Evolutionary conservation across 352 stramenopile species (phyloP).

Genomic region (Pseudoperonospora humuli): DNA sequence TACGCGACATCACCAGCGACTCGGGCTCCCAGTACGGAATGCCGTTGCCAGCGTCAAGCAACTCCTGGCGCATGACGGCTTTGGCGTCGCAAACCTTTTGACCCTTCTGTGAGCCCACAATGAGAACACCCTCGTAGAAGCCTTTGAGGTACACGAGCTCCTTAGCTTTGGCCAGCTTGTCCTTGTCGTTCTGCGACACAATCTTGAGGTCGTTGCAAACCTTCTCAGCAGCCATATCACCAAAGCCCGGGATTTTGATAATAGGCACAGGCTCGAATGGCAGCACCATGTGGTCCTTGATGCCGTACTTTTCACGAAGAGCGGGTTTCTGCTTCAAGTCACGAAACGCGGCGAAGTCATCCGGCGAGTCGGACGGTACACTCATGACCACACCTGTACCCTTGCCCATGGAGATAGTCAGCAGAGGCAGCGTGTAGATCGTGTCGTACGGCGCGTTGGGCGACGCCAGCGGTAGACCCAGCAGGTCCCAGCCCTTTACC

Average conservation of each 20-base stretch:
- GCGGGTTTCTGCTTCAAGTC: slow-evolving; percentile 98
- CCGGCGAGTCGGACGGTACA: slow-evolving; percentile 97
- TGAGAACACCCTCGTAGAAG: slow-evolving; percentile 99
- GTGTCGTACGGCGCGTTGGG: slow-evolving; percentile 96
- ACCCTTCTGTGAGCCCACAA: slow-evolving; percentile 94
- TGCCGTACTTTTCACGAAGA: slow-evolving; percentile 97
- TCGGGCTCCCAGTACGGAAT: slow-evolving; percentile 99
- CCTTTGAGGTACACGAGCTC: slow-evolving; percentile 98
- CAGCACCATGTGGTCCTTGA: slow-evolving; percentile 97
- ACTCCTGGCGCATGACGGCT: slow-evolving; percentile 92
- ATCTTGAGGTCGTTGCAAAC: slow-evolving; percentile 98
- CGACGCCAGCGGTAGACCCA: slow-evolving; percentile 93
- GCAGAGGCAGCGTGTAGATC: slow-evolving; percentile 98
- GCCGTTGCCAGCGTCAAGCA: slow-evolving; percentile 90
- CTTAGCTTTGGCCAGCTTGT: slow-evolving; percentile 98
- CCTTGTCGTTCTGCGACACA: slow-evolving; percentile 97
- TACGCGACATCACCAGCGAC: slow-evolving; percentile 94
- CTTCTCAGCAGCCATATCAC: slow-evolving; percentile 92
- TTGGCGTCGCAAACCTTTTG: slow-evolving; percentile 98
- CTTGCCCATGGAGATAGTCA: slow-evolving; percentile 99
- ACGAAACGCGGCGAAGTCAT: slow-evolving; percentile 98
- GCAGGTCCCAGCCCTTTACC: slow-evolving; percentile 94
- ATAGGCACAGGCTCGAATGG: slow-evolving; percentile 99
- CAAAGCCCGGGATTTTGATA: slow-evolving; percentile 99
- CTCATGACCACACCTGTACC: slow-evolving; percentile 98